Evolutionary conservation across 768 basidiomycete genomes (phyloP).

Genomic region (Tephrocybe rancida): DNA sequence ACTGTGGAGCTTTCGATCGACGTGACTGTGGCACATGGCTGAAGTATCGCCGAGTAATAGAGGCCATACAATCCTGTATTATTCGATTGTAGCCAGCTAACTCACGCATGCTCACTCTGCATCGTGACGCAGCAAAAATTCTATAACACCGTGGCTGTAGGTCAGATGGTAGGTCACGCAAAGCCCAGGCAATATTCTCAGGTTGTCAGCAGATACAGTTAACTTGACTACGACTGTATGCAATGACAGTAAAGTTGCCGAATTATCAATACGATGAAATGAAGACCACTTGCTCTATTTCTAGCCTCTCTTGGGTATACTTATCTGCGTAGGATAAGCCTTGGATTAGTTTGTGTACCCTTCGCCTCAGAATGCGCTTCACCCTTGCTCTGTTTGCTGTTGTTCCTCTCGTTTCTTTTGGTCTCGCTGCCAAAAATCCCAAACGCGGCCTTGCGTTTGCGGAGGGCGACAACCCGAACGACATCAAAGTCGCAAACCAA

Average conservation of each 20-base stretch:
- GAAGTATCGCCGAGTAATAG: neutral
- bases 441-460: slow-evolving; percentile 40
- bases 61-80: neutral
- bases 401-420: neutral
- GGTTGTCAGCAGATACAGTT: slow-evolving; percentile 12
- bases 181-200: neutral
- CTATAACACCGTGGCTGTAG: neutral
- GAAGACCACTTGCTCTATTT: slow-evolving; percentile 1
- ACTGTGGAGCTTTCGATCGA: slow-evolving; percentile 1
- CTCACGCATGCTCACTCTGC: neutral
- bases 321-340: slow-evolving; percentile 4
- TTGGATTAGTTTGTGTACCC: neutral
- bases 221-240: neutral
- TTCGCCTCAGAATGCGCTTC: slow-evolving; percentile 9
- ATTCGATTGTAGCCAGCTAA: neutral
- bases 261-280: neutral
- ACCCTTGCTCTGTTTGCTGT: neutral
- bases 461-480: slow-evolving; percentile 24
- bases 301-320: neutral
- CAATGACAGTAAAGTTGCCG: neutral
- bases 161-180: neutral
- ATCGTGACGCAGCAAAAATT: neutral
- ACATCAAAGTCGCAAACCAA: slow-evolving; percentile 29
- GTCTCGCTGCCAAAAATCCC: slow-evolving; percentile 31
- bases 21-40: neutral